A percentile compares a stretch with the other conserved stretches of the same genome.
Evolutionary conservation across 164 flowering plant genomes (phyloP).

Genomic region (Taxillus chinensis): DNA sequence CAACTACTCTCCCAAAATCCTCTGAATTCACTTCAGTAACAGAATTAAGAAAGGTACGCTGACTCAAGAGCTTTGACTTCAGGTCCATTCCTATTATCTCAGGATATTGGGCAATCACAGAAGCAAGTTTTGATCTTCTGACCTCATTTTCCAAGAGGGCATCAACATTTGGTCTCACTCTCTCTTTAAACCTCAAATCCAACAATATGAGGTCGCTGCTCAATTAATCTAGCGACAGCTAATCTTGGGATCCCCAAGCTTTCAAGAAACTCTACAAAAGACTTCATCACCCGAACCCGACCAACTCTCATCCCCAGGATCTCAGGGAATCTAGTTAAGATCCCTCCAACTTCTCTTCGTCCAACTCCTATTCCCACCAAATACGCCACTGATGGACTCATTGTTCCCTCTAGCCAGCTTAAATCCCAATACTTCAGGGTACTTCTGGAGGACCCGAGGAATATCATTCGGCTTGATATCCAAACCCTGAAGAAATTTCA

Average conservation of each 20-base stretch:
- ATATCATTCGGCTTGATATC: conserved; percentile 72
- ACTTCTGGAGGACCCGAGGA: conserved; percentile 71
- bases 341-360: conserved; percentile 73
- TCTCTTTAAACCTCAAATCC: conserved; percentile 66
- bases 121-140: conserved; percentile 40
- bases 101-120: conserved; percentile 75
- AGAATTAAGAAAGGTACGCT: conserved; percentile 38
- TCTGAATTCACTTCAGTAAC: conserved; percentile 31
- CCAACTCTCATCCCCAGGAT: conserved; percentile 93
- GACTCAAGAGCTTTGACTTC: conserved; percentile 48
- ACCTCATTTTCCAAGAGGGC: conserved; percentile 50
- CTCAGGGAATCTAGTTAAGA: conserved; percentile 71
- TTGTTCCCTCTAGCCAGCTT: conserved; percentile 98
- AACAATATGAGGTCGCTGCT: conserved; percentile 73
- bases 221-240: conserved; percentile 83
- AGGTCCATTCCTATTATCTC: conserved; percentile 79
- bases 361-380: conserved; percentile 86
- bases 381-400: conserved; percentile 98
- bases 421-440: conserved; percentile 87
- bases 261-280: conserved; percentile 80
- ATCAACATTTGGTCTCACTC: conserved; percentile 62
- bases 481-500: conserved; percentile 77
- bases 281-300: conserved; percentile 78
- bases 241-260: conserved; percentile 63
- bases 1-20: conserved; percentile 60